A percentile compares a stretch with the other conserved stretches of the same genome.
Evolutionary conservation across 768 basidiomycete genomes (phyloP).

Genomic region (Serendipita sp.): DNA sequence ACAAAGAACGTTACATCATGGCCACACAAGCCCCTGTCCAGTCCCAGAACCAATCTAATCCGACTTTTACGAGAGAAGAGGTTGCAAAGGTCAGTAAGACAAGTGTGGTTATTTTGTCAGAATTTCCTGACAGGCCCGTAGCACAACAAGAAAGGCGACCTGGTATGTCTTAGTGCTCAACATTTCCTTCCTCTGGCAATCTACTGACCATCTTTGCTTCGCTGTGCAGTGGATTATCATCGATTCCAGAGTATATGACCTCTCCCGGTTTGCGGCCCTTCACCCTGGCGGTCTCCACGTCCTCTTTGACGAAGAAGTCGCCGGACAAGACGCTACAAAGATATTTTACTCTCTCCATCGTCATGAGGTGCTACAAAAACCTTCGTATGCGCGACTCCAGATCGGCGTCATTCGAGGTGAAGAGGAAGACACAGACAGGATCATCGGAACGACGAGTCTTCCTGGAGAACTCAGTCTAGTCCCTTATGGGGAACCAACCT

Average conservation of each 20-base stretch:
- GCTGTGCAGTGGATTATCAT: slow-evolving; percentile 57
- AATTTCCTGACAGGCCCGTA: slow-evolving; percentile 15
- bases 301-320: slow-evolving; percentile 67
- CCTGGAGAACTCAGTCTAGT: slow-evolving; percentile 52
- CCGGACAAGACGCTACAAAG: slow-evolving; percentile 77
- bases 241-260: slow-evolving; percentile 70
- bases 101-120: neutral
- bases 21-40: too few species aligned
- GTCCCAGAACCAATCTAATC: slow-evolving; percentile 11
- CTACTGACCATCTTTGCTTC: neutral
- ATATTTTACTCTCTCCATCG: slow-evolving; percentile 82
- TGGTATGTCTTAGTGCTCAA: slow-evolving; percentile 17
- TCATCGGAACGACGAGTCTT: slow-evolving; percentile 26
- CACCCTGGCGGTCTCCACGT: slow-evolving; percentile 76
- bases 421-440: slow-evolving; percentile 37
- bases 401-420: slow-evolving; percentile 44
- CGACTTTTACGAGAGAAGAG: slow-evolving; percentile 45
- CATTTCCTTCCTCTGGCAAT: neutral
- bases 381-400: slow-evolving; percentile 56
- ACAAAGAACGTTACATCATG: neutral
- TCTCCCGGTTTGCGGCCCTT: slow-evolving; percentile 60
- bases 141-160: slow-evolving; percentile 66
- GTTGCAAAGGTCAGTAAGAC: slow-evolving; percentile 42
- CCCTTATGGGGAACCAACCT: slow-evolving; percentile 81
- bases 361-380: slow-evolving; percentile 60